phyloP scores from a whole-genome alignment of 306 rosid species.

The Gastrolobium bilobum region DNA sequence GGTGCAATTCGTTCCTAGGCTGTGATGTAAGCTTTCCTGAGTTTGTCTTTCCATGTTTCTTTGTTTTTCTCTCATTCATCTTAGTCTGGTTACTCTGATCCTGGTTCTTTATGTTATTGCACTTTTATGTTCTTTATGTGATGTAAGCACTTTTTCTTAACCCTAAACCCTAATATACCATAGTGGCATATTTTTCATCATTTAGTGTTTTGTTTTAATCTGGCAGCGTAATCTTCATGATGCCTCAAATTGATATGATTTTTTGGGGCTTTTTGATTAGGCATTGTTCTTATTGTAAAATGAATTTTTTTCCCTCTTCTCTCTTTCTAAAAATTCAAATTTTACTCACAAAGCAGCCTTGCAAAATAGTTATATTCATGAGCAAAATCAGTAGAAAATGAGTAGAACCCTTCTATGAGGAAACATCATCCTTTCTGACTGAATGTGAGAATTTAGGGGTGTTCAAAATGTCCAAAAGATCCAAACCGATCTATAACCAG shows the following conservation, averaged over 20 bases:
- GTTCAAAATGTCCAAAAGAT: too few relatives aligned
- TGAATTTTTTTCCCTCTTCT: neutral
- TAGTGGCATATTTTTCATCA: neutral
- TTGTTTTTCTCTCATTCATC: neutral
- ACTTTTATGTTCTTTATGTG: neutral
- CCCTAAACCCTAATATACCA: neutral
- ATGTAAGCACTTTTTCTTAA: neutral
- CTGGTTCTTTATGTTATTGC: neutral
- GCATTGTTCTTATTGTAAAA: neutral
- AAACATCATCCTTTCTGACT: neutral
- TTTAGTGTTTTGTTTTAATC: conserved; percentile 10
- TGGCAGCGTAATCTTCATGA: neutral
- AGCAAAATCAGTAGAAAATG: neutral
- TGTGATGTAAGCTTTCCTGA: conserved; percentile 8
- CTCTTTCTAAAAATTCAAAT: neutral
- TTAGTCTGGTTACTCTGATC: neutral
- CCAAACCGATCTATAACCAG: too few relatives aligned
- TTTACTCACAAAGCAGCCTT: neutral
- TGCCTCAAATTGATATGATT: neutral
- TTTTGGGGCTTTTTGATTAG: neutral
- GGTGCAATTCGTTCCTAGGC: neutral
- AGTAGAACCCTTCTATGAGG: neutral
- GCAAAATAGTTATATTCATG: neutral
- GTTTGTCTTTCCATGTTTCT: neutral
- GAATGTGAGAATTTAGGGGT: too few relatives aligned